These are phyloP conservation scores for Avena atlantica DNA, from an alignment of 176 grass and related monocot genomes.

Conservation along the genomic window DNA sequence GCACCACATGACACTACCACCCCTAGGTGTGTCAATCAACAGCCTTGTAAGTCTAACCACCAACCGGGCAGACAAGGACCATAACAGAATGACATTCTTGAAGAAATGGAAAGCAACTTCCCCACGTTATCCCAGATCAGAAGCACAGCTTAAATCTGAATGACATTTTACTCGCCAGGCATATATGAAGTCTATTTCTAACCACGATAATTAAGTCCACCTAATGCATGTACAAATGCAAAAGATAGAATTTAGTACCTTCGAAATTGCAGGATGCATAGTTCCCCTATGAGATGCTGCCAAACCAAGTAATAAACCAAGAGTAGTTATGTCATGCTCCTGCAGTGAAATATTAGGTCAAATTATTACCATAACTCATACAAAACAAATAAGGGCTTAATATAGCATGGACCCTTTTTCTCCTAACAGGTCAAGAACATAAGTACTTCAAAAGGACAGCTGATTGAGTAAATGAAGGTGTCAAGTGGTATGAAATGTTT, in stretches of 20 bases:
- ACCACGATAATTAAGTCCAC: constrained; percentile 19
- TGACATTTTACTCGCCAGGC: background rate
- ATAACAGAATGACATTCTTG: constrained; percentile 8
- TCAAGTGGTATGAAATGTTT: background rate
- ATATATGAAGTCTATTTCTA: constrained; percentile 30
- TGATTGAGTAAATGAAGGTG: constrained; percentile 7
- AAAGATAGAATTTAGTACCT: constrained; percentile 48
- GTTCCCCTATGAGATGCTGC: constrained; percentile 93
- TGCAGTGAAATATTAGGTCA: constrained; percentile 41
- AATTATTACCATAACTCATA: constrained; percentile 27
- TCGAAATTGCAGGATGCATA: constrained; percentile 91
- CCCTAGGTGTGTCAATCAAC: constrained; percentile 3
- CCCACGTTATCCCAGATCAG: constrained; percentile 10
- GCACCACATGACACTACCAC: background rate
- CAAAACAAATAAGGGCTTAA: constrained; percentile 31
- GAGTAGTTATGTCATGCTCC: constrained; percentile 96
- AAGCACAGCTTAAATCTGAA: background rate
- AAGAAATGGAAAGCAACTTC: constrained; percentile 27
- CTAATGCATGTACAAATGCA: constrained; percentile 20
- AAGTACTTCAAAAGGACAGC: constrained; percentile 23
- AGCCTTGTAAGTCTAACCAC: background rate
- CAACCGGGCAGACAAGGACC: background rate
- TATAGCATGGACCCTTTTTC: background rate
- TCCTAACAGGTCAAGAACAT: background rate
- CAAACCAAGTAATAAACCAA: constrained; percentile 87